Base-by-base conservation (phyloP, 1,284 basidiomycete species). In the Cutaneotrichosporon daszewskae region DNA sequence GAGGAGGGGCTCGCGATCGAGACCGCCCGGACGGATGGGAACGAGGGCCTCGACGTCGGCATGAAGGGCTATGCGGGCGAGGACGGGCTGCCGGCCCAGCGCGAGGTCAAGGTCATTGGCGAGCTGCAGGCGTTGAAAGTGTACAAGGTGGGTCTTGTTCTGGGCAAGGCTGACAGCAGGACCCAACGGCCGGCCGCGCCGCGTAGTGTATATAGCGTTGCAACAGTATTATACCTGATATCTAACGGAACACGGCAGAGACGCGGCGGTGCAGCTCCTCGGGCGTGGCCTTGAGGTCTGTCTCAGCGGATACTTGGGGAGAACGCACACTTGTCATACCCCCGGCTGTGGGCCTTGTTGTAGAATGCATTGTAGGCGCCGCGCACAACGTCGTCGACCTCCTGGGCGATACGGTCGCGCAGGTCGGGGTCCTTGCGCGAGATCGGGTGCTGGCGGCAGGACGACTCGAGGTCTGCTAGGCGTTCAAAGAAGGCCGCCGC, bases 1-100 rank as follows among this genome's bases (percentile, higher is more conserved):
- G 91, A 97, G 66, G 87, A 89, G 63, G 92, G 92, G 1, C 75
- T 96, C 33, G 84, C 83, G 60, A 76, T 92, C 32, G 84, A 87
- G 67, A 64, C 66, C 20, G 71, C 65, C 5, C 52, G 70, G 25
- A 62, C 61, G 27, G 72, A 74, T 20, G 73, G 71, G 4, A 71
- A 72, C 13, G 72, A 72, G 18, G 68, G 60, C 18, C 60, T 65
- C 24, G 64, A 73, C 43, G 64, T 66, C 6, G 67, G 64, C 18
- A 60, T 59, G 53, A 53, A 58, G 38, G 68, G 66, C 4, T 42
- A 58, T 18, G 57, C 57, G 10, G 53, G 58, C 38, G 54, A 56
- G n/a, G 46, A 49, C n/a, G 46, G 27, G 26, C 35, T 57, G 38
- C 55, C 53, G 25, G 40, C 49, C 16, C 64, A 62, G 27, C 57